Evolutionary conservation across 495 filamentous ascomycete species (phyloP), one percentile per base, ranked within the genome.

Genomic region (Xylaria longipes): DNA sequence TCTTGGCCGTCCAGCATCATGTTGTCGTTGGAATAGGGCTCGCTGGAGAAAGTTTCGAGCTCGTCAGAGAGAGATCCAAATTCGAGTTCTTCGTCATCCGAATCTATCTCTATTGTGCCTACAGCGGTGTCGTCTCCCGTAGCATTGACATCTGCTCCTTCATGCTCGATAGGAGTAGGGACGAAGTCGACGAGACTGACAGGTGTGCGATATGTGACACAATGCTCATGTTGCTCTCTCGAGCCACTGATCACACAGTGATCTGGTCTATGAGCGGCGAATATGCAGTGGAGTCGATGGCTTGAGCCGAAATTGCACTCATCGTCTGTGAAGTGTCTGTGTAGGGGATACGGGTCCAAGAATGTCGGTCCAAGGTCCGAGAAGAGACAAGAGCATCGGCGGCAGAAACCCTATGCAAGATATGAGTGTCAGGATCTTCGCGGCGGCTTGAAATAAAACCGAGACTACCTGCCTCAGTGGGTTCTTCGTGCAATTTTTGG

Each of bases 251-350:
- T 70, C n/a, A 78, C 63, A 43, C 76, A 78, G 1, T 67, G 25
- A 1, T 20, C 48, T 12, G 70, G 72, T 11, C 25, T 14, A n/a
- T 72, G 70, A 39, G 75, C 72, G 4, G 74, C 70, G 22, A 73
- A 78, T 41, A 76, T 57, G 56, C 76, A 78, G 54, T 78, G 76
- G 5, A 69, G 70, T 14, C 15, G 14, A 48, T 78, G 76, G 15
- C 43, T 33, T 5, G 72, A 74, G 17, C 74, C 76, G 35, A 74
- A 65, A 43, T 50, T 65, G 37, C 76, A 78, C 15, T 76, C 70
- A 12, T 69, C 37, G 22, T 78, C 70, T n/a, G 50, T 71, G 11
- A 61, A 35, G 17, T 78, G 76, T 4, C 65, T 52, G 29, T 78
- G 76, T 15, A 48, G 29, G 29, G 74, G 74, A 11, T 45, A 37